These are phyloP conservation scores for Jaapia argillacea DNA, from an alignment of 768 basidiomycete genomes.

Conservation along the genomic window DNA sequence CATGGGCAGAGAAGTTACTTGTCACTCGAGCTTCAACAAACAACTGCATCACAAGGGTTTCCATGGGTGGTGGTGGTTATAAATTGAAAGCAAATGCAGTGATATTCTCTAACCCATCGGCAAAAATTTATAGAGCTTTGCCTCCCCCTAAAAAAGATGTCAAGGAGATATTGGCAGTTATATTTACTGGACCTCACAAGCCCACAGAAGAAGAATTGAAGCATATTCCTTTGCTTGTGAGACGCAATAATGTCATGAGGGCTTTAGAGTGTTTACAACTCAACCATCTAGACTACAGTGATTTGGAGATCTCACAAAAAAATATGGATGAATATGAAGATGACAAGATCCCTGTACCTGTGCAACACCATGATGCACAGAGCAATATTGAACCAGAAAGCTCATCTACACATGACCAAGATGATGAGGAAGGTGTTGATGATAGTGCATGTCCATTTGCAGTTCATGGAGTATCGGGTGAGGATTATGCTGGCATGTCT, in stretches of 20 bases:
- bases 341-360: conserved; percentile 14
- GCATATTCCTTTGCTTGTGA: conserved; percentile 12
- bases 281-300: conserved; percentile 9
- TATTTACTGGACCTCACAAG: conserved; percentile 19
- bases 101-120: conserved; percentile 8
- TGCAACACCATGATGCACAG: background rate
- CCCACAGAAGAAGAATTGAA: conserved; percentile 19
- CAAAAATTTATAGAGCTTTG: conserved; percentile 5
- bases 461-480: conserved; percentile 25
- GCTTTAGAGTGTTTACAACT: conserved; percentile 15
- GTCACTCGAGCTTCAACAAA: background rate
- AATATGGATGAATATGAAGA: conserved; percentile 11
- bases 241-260: conserved; percentile 10
- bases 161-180: conserved; percentile 15
- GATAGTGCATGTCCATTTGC: conserved; percentile 25
- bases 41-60: background rate
- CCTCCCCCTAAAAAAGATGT: conserved; percentile 9
- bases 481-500: conserved; percentile 12
- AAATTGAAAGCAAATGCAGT: conserved; percentile 11
- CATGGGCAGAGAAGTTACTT: conserved; percentile 8
- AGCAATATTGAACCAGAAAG: background rate
- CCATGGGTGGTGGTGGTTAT: background rate
- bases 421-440: conserved; percentile 18
- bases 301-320: conserved; percentile 8
- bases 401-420: background rate